Base-by-base conservation (phyloP, 129 eudicot species). In the Glebionis coronaria region DNA sequence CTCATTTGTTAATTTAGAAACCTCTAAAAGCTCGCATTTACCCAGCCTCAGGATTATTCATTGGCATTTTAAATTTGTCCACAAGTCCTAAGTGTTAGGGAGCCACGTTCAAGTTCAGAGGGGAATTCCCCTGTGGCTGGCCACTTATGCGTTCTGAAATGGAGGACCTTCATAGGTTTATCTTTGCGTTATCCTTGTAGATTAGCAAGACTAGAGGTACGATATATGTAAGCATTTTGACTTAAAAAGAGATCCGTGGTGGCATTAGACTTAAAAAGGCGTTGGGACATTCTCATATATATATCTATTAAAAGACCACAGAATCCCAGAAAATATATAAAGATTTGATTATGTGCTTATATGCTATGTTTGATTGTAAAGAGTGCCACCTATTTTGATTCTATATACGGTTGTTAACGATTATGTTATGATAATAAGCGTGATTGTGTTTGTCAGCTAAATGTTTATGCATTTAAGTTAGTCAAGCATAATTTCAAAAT, bases 391-490 rank as follows among this genome's bases (percentile, higher is more conserved):
- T 44, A 12, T 44, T 44, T 44, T 69, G 21, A 56, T 13, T 68
- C 50, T 51, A 20, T 28, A 3, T 9, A 57, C 44, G 19, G 74
- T 56, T 56, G 56, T 44, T 45, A 69, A 42, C 65, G 27, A 57
- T 27, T 27, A 69, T 4, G 57, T 5, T 40, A 18, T 19, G 9
- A 23, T 54, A 54, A 40, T 44, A 9, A 29, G 16, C 31, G 11
- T 67, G 9, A 44, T 25, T 51, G 28, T 51, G 61, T 35, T 53
- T 31, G 50, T 19, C 54, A 13, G 49, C 38, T 53, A 18, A 53
- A 11, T 56, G 14, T 69, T 42, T 69, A 16, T 27, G 67, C 74
- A 23, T 47, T 45, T 65, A 70, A 14, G 44, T 66, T 45, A 11
- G 31, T 29, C n/a, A 31, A 60, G 68, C 68, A 15, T 59, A 9